A percentile compares a stretch with the other conserved stretches of the same genome.
Conservation (phyloP, 1,284 basidiomycete species). For the Fomitopsis pinicola region DNA sequence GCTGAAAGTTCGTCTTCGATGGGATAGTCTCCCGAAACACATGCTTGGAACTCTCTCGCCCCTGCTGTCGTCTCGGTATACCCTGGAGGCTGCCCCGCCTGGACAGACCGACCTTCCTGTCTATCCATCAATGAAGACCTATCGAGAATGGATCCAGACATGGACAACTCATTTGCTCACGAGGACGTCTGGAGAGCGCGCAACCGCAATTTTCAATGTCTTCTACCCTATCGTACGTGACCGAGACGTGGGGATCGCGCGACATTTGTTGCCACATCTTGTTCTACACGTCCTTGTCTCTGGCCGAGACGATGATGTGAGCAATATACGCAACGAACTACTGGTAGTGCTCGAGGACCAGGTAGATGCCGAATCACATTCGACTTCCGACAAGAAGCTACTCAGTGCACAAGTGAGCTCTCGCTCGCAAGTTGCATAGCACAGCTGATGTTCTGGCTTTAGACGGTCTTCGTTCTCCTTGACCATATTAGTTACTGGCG, state of each 20-base stretch:
- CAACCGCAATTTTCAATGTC: constrained; percentile 71
- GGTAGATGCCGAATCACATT: constrained; percentile 56
- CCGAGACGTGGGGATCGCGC: constrained; percentile 90
- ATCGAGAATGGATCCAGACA: constrained; percentile 93
- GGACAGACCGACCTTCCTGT: constrained; percentile 60
- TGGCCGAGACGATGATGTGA: constrained; percentile 57
- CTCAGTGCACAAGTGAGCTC: constrained; percentile 82
- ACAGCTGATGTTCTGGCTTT: not conserved
- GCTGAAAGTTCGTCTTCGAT: constrained; percentile 65
- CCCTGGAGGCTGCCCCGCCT: constrained; percentile 35
- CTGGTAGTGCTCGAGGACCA: constrained; percentile 86
- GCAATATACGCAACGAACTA: constrained; percentile 76
- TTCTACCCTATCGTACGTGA: constrained; percentile 80
- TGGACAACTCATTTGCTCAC: constrained; percentile 90
- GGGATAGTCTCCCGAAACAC: constrained; percentile 79
- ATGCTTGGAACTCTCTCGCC: constrained; percentile 88
- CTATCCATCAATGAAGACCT: constrained; percentile 74
- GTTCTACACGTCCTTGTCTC: constrained; percentile 86
- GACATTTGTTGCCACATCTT: constrained; percentile 88
- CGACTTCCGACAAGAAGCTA: constrained; percentile 72
- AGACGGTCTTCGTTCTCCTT: constrained; percentile 93
- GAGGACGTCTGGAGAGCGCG: constrained; percentile 51
- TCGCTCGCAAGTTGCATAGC: not conserved
- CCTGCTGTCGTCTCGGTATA: constrained; percentile 76
- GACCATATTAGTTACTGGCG: constrained; percentile 96